Base-by-base conservation (phyloP, 106 monocot species). In the Allium sativum region DNA sequence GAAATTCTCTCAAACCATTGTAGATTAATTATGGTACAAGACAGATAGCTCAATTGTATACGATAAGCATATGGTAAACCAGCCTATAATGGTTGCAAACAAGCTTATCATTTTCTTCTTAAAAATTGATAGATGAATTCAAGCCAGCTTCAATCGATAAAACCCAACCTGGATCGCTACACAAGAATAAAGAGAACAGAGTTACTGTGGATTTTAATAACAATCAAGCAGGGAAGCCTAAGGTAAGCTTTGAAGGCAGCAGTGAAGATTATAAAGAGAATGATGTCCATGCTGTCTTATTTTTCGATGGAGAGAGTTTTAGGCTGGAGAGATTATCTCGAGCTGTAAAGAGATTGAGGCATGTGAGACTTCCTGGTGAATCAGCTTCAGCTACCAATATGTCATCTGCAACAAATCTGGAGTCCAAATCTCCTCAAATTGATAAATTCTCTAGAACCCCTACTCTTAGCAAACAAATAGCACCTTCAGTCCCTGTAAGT, bases 71-170 rank as follows among this genome's bases (percentile, higher is more conserved):
- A n/a, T n/a, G n/a, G n/a, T n/a, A 31, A 31, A 5, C 31, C 1
- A 31, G 31, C 31, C 31, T 31, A 31, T 31, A 31, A 0, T 31
- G 31, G 2, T 31, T 31, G 31, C 31, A 31, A 31, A 31, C 31
- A 31, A 31, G 31, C 31, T 31, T 31, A 31, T 31, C 31, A 31
- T 31, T 31, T 31, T 31, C 16, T 21, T 42, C 4, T 60, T 21
- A 54, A 45, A 48, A 62, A 55, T 52, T 70, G 59, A 40, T 62
- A 98, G 98, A 98, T 76, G 98, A 98, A 70, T 98, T 98, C 73
- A 92, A 98, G 71, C 98, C 98, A 31, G 98, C 98, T 42, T 98
- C 98, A 18, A 98, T 98, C 65, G 98, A 98, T 59, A 98, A 98
- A 80, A 88, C 68, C 53, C 98, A 98, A 65, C 57, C 80, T 61